Conservation (phyloP, 140 eudicot species). For the Ambrosia hybrid region DNA sequence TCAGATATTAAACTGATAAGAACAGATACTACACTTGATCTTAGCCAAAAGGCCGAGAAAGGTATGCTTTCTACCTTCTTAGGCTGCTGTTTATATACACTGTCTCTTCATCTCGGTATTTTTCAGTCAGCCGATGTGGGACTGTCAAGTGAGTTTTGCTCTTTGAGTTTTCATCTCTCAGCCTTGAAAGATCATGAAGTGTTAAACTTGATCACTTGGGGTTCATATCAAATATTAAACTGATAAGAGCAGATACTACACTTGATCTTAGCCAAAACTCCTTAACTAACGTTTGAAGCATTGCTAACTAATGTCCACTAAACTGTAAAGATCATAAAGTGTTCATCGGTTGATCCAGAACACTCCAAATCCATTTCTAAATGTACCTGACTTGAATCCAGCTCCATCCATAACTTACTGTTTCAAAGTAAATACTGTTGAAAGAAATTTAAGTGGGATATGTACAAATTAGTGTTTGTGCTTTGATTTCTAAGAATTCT, state of each 20-base stretch:
- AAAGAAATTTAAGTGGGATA: background rate
- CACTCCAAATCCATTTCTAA: no score
- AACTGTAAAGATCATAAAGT: constrained; percentile 3
- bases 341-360: background rate
- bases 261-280: no score
- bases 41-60: constrained; percentile 98
- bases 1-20: constrained; percentile 92
- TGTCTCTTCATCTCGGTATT: background rate
- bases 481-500: background rate
- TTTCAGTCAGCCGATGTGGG: constrained; percentile 24
- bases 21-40: constrained; percentile 95
- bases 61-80: constrained; percentile 38
- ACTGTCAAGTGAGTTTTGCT: background rate
- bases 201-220: no score
- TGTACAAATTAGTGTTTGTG: background rate
- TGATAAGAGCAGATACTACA: no score
- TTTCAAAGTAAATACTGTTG: background rate
- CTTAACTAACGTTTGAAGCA: no score
- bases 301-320: background rate
- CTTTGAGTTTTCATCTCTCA: no score
- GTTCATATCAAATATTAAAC: no score
- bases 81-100: no score
- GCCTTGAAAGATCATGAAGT: no score
- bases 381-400: no score
- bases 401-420: background rate